Evolutionary conservation across 129 eudicot genomes (phyloP).

Genomic region (Flaveria ramosissima): DNA sequence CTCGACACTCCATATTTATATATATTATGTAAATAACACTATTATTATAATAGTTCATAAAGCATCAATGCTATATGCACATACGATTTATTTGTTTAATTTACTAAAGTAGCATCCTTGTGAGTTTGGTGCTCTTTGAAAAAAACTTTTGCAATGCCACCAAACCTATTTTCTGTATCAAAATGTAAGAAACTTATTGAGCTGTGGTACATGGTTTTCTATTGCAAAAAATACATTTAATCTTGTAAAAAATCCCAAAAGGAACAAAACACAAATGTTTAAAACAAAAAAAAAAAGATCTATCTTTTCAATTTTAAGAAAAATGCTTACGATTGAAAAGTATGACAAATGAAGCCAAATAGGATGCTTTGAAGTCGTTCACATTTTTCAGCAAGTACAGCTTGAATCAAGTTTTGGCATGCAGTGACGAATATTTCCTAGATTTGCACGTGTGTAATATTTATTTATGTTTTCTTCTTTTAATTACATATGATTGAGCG

Average conservation of each 20-base stretch:
- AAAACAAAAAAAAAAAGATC: too few relatives aligned
- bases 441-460: constrained; percentile 22
- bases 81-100: constrained; percentile 17
- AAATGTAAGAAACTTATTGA: background rate
- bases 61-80: constrained; percentile 26
- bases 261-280: too few relatives aligned
- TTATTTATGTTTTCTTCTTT: constrained; percentile 7
- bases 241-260: too few relatives aligned
- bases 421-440: constrained; percentile 17
- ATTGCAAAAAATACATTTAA: background rate
- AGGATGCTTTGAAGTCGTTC: too few relatives aligned
- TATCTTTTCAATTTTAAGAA: too few relatives aligned
- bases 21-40: background rate
- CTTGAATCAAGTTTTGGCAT: constrained; percentile 9
- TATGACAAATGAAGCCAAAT: too few relatives aligned
- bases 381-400: background rate
- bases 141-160: constrained; percentile 10
- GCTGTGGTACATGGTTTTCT: background rate
- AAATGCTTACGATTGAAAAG: too few relatives aligned
- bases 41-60: constrained; percentile 1
- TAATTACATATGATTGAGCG: constrained; percentile 9
- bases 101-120: constrained; percentile 25
- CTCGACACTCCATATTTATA: background rate
- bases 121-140: constrained; percentile 22
- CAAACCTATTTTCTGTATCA: constrained; percentile 19